Conservation (phyloP, 345 rosid genomes). For the Brassica carinata region DNA sequence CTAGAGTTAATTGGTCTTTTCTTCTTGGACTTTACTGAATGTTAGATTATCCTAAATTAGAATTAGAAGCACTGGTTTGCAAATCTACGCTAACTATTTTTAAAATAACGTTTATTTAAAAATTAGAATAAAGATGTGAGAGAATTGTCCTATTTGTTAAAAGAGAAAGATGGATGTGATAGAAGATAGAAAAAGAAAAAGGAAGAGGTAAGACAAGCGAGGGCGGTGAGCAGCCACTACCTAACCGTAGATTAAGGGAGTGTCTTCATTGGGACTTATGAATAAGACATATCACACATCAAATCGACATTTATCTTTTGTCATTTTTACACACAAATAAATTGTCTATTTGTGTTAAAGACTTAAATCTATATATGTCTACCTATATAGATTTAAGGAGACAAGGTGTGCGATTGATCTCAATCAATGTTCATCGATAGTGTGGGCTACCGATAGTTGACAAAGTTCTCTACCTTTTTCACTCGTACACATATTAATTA, state of each 20-base stretch:
- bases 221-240: constrained; percentile 81
- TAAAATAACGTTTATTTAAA: background rate
- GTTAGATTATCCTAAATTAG: background rate
- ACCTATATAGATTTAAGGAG: constrained; percentile 24
- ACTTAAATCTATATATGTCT: background rate
- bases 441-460: constrained; percentile 32
- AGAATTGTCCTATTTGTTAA: background rate
- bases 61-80: background rate
- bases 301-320: constrained; percentile 19
- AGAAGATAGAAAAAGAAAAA: constrained; percentile 27
- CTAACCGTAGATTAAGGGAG: constrained; percentile 48
- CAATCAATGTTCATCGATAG: constrained; percentile 33
- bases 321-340: background rate
- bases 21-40: constrained; percentile 9
- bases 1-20: background rate
- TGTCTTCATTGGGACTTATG: constrained; percentile 33
- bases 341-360: background rate
- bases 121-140: background rate
- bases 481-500: background rate
- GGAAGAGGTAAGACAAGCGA: constrained; percentile 37
- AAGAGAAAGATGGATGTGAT: constrained; percentile 27
- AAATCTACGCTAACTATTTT: background rate
- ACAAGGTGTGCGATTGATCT: constrained; percentile 35
- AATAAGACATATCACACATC: constrained; percentile 29
- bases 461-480: constrained; percentile 10